phyloP scores from a whole-genome alignment of 1,284 basidiomycete genomes.

The Xerocomus nothofagi region DNA sequence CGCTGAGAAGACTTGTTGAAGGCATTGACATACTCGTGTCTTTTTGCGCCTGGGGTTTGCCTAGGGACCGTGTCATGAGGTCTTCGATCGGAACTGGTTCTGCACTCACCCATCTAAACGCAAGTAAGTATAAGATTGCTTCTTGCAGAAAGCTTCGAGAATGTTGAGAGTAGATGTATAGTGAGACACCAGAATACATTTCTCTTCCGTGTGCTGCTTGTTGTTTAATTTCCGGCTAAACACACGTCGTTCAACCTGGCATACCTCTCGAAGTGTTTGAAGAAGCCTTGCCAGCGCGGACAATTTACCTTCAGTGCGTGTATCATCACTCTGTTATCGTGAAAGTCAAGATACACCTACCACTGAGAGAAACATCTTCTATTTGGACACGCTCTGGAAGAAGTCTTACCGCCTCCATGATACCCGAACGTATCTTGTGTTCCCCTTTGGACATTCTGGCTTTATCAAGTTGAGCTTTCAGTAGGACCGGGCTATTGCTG shows the following conservation, averaged over 20 bases:
- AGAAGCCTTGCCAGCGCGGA: conserved; percentile 76
- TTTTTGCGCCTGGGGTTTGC: conserved; percentile 74
- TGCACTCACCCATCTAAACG: conserved; percentile 82
- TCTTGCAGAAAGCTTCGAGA: conserved; percentile 83
- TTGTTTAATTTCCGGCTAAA: conserved; percentile 7
- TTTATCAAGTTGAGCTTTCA: conserved; percentile 55
- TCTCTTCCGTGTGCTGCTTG: conserved; percentile 77
- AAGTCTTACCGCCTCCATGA: conserved; percentile 64
- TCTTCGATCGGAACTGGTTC: not conserved
- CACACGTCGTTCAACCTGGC: conserved; percentile 7
- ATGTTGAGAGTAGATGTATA: conserved; percentile 92
- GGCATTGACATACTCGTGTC: conserved; percentile 80
- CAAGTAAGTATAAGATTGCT: conserved; percentile 74
- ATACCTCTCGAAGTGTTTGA: conserved; percentile 58
- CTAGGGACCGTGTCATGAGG: conserved; percentile 39
- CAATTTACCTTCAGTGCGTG: conserved; percentile 70
- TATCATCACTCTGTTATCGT: not conserved
- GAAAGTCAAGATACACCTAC: conserved; percentile 40
- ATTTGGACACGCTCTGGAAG: conserved; percentile 64
- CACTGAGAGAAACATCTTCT: conserved; percentile 75
- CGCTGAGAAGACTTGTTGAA: conserved; percentile 79
- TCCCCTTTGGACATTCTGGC: conserved; percentile 36
- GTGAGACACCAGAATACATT: conserved; percentile 90
- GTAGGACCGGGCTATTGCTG: conserved; percentile 88
- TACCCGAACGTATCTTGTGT: conserved; percentile 46